A percentile compares a stretch with the other conserved stretches of the same genome.
These are phyloP conservation scores for Aureobasidium uvarum DNA, from an alignment of 2,329 filamentous ascomycete genomes.

Conservation along the genomic window DNA sequence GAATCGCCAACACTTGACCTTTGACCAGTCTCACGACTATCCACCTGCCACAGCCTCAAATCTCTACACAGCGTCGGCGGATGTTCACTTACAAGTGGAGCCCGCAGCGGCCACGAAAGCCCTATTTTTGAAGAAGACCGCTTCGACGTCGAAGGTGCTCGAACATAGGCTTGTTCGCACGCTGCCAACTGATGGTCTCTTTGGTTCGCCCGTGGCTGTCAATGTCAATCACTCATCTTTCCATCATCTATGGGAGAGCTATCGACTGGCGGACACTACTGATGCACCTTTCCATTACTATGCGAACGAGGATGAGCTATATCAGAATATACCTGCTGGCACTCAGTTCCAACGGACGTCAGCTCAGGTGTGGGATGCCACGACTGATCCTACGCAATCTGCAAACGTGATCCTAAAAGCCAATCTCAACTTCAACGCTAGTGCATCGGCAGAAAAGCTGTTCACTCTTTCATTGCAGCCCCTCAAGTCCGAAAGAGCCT, in stretches of 20 bases:
- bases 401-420: constrained; percentile 21
- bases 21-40: too few species aligned
- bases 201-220: not conserved
- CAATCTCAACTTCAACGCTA: constrained; percentile 6
- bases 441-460: constrained; percentile 22
- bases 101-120: not conserved
- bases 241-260: constrained; percentile 21
- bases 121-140: not conserved
- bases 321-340: not conserved
- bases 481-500: constrained; percentile 29
- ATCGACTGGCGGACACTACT: constrained; percentile 1
- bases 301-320: not conserved
- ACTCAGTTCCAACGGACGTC: not conserved
- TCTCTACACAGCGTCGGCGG: not conserved
- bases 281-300: not conserved
- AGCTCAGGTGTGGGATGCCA: constrained; percentile 2
- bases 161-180: constrained; percentile 12
- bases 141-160: not conserved
- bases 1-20: not conserved
- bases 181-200: constrained; percentile 13
- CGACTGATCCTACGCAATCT: not conserved
- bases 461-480: constrained; percentile 32
- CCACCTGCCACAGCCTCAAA: not conserved
- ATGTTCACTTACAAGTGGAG: not conserved
- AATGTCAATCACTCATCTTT: not conserved